Base-by-base conservation (phyloP, 176 grass and related monocot genomes). In the Ananas comosus region DNA sequence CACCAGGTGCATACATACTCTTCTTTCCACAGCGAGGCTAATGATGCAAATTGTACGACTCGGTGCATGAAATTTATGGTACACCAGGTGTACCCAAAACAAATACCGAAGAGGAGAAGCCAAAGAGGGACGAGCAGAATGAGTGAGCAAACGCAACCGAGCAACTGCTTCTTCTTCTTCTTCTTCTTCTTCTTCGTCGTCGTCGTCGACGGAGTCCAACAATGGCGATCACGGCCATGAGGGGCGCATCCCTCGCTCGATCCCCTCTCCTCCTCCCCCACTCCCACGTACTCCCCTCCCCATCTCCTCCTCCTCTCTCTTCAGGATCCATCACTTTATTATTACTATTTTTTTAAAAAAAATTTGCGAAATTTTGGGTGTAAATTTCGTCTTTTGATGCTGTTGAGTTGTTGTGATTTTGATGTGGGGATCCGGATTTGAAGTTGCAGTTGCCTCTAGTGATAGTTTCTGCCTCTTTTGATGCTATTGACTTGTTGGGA, bases 201-300 rank as follows among this genome's bases (percentile, higher is more conserved):
- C 50, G 19, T 25, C 59, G 23, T 49, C 63, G 9, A n/a, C 70
- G 11, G 50, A 73, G 53, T 11, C 21, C 12, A 49, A 63, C 13
- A 74, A 87, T 89, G 92, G 84, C 84, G 68, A 22, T 67, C 13
- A 57, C 72, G 52, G 73, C 70, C 10, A 71, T 72, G 61, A 84
- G 81, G 51, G 74, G 51, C 61, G 79, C 67, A 11, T 23, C 81
- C 14, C 47, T 67, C 12, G 49, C 53, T 17, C 86, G 88, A 50
- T 87, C 77, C 22, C 83, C 86, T 53, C 65, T 86, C 51, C 76
- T 92, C 61, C 64, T 83, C 67, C 65, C 70, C 63, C 73, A 79
- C 24, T 65, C 79, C 13, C 79, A 42, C 74, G 85, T 86, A 61
- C 22, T 23, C 22, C 22, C 22, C 22, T 23, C 22, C 1, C 22